Conservation (phyloP, 352 stramenopile genomes). For the Aphanomyces astaci region DNA sequence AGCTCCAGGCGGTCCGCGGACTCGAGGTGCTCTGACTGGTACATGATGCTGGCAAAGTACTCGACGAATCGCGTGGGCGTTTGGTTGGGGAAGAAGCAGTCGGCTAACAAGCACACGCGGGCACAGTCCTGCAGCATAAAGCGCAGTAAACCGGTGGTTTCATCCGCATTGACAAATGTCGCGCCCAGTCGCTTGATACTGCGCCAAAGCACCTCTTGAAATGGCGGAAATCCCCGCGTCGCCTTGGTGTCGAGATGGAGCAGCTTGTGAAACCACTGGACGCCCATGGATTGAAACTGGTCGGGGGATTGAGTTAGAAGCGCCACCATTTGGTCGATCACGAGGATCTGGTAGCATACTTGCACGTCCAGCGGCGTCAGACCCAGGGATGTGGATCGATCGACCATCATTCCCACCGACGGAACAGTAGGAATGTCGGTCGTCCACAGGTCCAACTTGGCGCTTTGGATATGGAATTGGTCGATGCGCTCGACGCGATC, state of each 20-base stretch:
- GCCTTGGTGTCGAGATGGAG: slow-evolving; percentile 76
- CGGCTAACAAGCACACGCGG: slow-evolving; percentile 65
- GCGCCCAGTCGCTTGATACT: slow-evolving; percentile 75
- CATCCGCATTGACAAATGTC: slow-evolving; percentile 70
- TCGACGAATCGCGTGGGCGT: slow-evolving; percentile 71
- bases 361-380: slow-evolving; percentile 8
- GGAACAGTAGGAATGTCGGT: too few relatives aligned
- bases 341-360: slow-evolving; percentile 67
- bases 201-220: slow-evolving; percentile 75
- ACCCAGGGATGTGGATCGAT: slow-evolving; percentile 6
- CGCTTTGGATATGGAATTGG: slow-evolving; percentile 1
- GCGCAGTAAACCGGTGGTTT: slow-evolving; percentile 71
- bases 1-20: slow-evolving; percentile 64
- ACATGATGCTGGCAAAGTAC: slow-evolving; percentile 85
- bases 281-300: slow-evolving; percentile 42
- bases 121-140: slow-evolving; percentile 81
- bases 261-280: slow-evolving; percentile 76
- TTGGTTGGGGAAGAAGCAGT: slow-evolving; percentile 72
- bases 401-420: background rate
- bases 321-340: slow-evolving; percentile 72
- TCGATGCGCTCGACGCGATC: background rate
- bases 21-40: slow-evolving; percentile 53
- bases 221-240: slow-evolving; percentile 64
- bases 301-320: slow-evolving; percentile 29
- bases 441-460: slow-evolving; percentile 1